phyloP scores from a whole-genome alignment of 805 yeast genomes.

The Yarrowia sp. region DNA sequence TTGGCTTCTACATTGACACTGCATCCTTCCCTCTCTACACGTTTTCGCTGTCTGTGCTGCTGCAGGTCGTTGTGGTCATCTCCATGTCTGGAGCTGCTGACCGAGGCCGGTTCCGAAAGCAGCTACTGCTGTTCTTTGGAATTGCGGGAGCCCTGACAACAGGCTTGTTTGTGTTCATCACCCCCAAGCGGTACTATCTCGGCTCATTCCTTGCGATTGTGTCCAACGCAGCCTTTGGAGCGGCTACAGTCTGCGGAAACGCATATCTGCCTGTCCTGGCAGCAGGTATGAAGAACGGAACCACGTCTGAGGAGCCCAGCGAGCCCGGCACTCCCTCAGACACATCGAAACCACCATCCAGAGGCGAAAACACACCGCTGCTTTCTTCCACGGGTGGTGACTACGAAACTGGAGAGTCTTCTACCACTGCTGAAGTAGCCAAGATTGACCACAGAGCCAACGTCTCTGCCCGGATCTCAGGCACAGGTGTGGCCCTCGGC shows the following conservation, averaged over 20 bases:
- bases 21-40: constrained; percentile 72
- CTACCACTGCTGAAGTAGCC: not conserved
- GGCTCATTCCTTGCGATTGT: constrained; percentile 55
- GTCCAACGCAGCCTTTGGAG: constrained; percentile 70
- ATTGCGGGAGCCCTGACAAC: constrained; percentile 56
- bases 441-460: constrained; percentile 23
- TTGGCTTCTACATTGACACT: constrained; percentile 57
- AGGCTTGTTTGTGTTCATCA: constrained; percentile 43
- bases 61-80: constrained; percentile 68
- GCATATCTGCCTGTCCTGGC: constrained; percentile 65
- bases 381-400: not conserved
- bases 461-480: constrained; percentile 46
- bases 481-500: constrained; percentile 68
- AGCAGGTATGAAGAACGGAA: constrained; percentile 26
- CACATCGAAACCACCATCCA: not conserved
- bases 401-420: not conserved
- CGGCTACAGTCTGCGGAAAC: constrained; percentile 75
- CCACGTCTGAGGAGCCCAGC: not conserved
- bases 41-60: constrained; percentile 63
- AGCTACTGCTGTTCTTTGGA: constrained; percentile 55
- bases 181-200: constrained; percentile 46
- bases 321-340: not conserved
- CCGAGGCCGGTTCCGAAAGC: constrained; percentile 58
- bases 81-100: constrained; percentile 72
- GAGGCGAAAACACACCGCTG: not conserved